Evolutionary conservation across 2,329 filamentous ascomycete genomes (phyloP), one percentile per base, ranked within the genome.

Genomic region (Penicillium aurantiogriseum): DNA sequence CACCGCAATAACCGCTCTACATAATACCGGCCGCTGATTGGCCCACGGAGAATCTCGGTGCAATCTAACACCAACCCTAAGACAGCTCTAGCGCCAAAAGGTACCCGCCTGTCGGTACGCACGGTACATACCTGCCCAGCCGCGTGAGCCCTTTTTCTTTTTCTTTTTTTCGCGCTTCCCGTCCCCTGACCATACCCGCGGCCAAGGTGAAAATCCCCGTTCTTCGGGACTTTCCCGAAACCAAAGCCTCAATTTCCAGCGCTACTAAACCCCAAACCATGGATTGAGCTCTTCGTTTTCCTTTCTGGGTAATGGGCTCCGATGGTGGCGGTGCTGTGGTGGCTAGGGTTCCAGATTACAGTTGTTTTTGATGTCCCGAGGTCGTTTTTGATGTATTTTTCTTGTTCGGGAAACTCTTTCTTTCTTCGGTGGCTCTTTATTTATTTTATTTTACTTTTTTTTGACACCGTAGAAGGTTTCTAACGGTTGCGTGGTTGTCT

Each of bases 11-110:
- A 51, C 36, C 36, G 25, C 17, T n/a, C 17, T 11, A 17, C n/a
- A n/a, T 11, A 23, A 25, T 25, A 36, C 7, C 8, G 2, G 0
- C 13, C 13, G 42, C n/a, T 63, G 21, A 66, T 63, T 66, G 63
- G 63, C 4, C 5, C 2, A 62, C 65, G 65, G 65, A 59, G 57
- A 56, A 63, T 66, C 63, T 66, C 65, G 65, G 63, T 65, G 57
- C 33, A 40, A 56, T 54, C 47, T 23, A 1, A 39, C 44, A 11
- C 57, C 57, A 64, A 17, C 1, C 17, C 51, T 0, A 36, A 40
- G 25, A 3, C 10, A 25, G 50, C 10, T 10, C 44, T 64, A 58
- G 59, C 50, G 56, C 21, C 4, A 4, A 50, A 43, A 62, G 56
- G 59, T 65, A 63, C 61, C 64, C 48, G 63, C 38, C 56, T 56